Evolutionary conservation across 2,329 filamentous ascomycete genomes (phyloP).

Genomic region (Alternaria brassicae): DNA sequence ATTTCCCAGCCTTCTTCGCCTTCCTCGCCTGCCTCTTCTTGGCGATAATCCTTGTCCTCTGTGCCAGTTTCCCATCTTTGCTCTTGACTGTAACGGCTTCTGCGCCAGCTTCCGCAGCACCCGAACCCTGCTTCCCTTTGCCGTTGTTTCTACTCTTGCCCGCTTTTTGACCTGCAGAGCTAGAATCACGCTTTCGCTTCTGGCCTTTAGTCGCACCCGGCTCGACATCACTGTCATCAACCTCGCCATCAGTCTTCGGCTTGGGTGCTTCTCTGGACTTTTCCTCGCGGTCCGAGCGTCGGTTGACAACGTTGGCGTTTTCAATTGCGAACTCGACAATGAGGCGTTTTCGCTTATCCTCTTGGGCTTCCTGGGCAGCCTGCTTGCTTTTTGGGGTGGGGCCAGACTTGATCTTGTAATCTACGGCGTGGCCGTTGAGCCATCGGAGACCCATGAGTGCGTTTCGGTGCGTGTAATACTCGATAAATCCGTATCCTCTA

Average conservation of each 20-base stretch:
- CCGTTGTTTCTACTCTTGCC: constrained; percentile 21
- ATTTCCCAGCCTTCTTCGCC: constrained; percentile 64
- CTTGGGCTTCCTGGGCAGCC: constrained; percentile 51
- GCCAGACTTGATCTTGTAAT: constrained; percentile 59
- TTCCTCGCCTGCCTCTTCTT: constrained; percentile 80
- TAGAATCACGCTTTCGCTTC: constrained; percentile 51
- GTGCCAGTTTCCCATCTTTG: constrained; percentile 60
- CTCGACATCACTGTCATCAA: constrained; percentile 19
- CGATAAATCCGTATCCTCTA: constrained; percentile 95
- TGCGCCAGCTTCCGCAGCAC: constrained; percentile 21
- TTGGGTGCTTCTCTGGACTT: constrained; percentile 59
- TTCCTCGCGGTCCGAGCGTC: constrained; percentile 71
- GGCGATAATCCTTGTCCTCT: constrained; percentile 79
- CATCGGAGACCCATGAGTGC: constrained; percentile 94
- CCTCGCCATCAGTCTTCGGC: constrained; percentile 23
- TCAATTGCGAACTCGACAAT: constrained; percentile 98
- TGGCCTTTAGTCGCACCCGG: constrained; percentile 30
- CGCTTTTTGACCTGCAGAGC: constrained; percentile 10
- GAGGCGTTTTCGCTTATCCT: constrained; percentile 84
- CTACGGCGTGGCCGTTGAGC: constrained; percentile 79
- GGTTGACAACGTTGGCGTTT: constrained; percentile 92
- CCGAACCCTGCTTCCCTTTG: constrained; percentile 27
- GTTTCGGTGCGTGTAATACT: constrained; percentile 92
- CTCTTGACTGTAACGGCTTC: constrained; percentile 22
- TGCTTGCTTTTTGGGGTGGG: constrained; percentile 50